Percentiles rank a stretch among this genome's conserved stretches.
These are phyloP conservation scores for Populus deltoides DNA, from an alignment of 345 rosid genomes.

Conservation along the genomic window DNA sequence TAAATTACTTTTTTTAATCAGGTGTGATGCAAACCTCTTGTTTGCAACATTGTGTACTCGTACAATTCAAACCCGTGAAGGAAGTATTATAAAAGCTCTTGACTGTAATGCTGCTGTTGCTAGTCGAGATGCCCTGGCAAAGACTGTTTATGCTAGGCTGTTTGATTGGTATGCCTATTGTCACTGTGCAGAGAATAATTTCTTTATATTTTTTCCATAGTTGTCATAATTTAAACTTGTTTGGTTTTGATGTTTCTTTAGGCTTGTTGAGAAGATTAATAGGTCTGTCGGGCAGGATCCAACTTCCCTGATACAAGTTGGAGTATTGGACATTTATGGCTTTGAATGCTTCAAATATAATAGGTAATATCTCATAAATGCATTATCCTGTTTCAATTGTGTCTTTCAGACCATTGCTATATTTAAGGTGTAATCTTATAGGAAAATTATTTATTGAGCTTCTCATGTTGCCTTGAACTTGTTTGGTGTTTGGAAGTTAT, in stretches of 20 bases:
- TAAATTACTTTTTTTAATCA: slow-evolving; percentile 28
- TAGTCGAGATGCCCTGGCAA: slow-evolving; percentile 94
- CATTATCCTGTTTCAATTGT: not conserved
- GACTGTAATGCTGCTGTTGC: slow-evolving; percentile 91
- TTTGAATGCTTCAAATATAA: slow-evolving; percentile 91
- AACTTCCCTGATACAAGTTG: slow-evolving; percentile 67
- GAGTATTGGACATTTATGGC: slow-evolving; percentile 96
- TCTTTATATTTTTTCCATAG: not conserved
- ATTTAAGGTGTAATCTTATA: not conserved
- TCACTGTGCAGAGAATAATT: slow-evolving; percentile 8
- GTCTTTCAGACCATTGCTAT: not conserved
- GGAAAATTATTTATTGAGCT: slow-evolving; percentile 7
- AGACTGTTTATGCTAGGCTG: slow-evolving; percentile 86
- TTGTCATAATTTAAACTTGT: slow-evolving; percentile 7
- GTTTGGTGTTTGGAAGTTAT: too few species aligned
- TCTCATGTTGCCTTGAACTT: not conserved
- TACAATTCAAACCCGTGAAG: slow-evolving; percentile 94
- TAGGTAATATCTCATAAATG: slow-evolving; percentile 44
- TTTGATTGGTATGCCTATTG: slow-evolving; percentile 78
- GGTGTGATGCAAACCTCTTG: slow-evolving; percentile 84
- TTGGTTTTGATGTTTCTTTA: slow-evolving; percentile 30
- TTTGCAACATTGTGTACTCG: slow-evolving; percentile 79
- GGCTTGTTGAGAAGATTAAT: slow-evolving; percentile 95
- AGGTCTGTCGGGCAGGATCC: slow-evolving; percentile 89
- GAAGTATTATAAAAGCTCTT: slow-evolving; percentile 78